Percentiles rank a stretch among this genome's conserved stretches.
Evolutionary conservation across 345 rosid genomes (phyloP).

Genomic region (Salix dunnii): DNA sequence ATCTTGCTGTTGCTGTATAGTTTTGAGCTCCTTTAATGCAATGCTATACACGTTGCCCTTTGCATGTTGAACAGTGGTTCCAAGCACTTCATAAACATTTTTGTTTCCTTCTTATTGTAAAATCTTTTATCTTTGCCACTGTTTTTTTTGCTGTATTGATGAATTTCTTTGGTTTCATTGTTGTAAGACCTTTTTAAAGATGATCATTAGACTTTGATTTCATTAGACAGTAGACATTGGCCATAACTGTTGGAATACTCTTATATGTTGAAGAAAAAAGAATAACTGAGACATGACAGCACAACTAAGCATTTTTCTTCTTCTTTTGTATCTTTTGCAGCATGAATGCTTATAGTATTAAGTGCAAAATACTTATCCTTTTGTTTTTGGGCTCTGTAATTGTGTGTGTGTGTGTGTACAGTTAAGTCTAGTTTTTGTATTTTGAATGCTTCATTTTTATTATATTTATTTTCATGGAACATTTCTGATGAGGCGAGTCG

Average conservation of each 20-base stretch:
- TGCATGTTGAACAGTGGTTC: background rate
- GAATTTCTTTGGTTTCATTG: background rate
- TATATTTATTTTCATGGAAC: conserved; percentile 33
- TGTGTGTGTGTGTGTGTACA: background rate
- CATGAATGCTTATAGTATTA: background rate
- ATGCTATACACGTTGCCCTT: background rate
- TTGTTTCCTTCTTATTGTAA: background rate
- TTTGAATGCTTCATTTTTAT: background rate
- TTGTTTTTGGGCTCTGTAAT: background rate
- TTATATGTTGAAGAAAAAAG: background rate
- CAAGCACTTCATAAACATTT: background rate
- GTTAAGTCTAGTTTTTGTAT: background rate
- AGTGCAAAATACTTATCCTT: background rate
- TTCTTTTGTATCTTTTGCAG: background rate
- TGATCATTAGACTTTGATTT: background rate
- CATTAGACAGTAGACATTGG: background rate
- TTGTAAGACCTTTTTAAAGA: background rate
- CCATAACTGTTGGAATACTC: background rate
- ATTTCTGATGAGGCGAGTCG: conserved; percentile 88
- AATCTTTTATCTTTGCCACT: background rate
- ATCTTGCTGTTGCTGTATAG: background rate
- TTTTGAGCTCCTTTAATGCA: background rate
- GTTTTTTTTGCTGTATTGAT: too few relatives aligned
- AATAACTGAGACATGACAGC: background rate
- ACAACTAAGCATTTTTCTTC: background rate